Base-by-base conservation (phyloP, 1,284 basidiomycete species). In the Apiotrichum gamsii region DNA sequence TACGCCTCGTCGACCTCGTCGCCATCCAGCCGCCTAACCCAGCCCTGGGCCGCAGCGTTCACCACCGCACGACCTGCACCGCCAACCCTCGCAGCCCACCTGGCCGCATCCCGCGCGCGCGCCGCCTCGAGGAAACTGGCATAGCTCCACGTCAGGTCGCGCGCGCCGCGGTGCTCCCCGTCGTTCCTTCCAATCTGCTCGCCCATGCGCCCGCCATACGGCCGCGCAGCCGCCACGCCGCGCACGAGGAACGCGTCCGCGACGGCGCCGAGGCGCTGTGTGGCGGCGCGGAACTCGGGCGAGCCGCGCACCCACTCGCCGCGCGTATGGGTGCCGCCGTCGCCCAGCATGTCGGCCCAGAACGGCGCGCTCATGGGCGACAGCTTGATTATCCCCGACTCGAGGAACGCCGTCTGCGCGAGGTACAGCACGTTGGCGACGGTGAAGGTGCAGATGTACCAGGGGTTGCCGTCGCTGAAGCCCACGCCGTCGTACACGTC, bases 401-500 rank as follows among this genome's bases (percentile, higher is more conserved):
- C 4, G 4, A 43, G 43, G 44, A 65, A 63, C 14, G 37, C 43
- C 1, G 52, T 37, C 42, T 54, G 43, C 11, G 65, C 61, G 5
- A 59, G 57, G 56, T 69, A 74, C 14, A 76, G 53, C 38, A 67
- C 60, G 34, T 76, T 69, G 6, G 74, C 65, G 9, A 74, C 63
- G 0, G 72, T 65, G 35, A 68, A 60, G 8, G 72, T 75, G 51
- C 69, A 67, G 23, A 75, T 64, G 56, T 43, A 69, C 75, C 75
- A 77, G 2, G 75, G 74, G 54, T 75, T 70, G 3, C 65, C 74
- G 20, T 49, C 49, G 13, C 64, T 62, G 15, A 56, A 56, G 11
- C 70, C 69, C 5, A 68, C 58, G 16, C 74, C 70, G 52, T 75
- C 69, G 58, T 76, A 77, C 8, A 72, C 59, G 57, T 77, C 75